These are phyloP conservation scores for Kwoniella dejecticola DNA, from an alignment of 768 basidiomycete species.

Conservation along the genomic window DNA sequence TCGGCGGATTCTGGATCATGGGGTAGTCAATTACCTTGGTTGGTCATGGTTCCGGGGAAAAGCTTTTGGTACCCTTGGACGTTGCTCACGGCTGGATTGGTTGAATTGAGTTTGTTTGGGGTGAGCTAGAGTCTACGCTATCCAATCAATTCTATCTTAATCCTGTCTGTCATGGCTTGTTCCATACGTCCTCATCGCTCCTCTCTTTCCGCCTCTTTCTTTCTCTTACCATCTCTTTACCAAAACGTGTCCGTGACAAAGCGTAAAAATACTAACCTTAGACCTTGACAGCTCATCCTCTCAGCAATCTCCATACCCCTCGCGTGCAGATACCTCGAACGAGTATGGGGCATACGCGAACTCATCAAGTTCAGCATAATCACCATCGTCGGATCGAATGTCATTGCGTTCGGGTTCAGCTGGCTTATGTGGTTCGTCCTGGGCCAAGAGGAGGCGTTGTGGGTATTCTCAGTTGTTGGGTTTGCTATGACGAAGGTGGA, in stretches of 20 bases:
- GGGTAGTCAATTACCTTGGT: constrained; percentile 61
- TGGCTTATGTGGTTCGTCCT: constrained; percentile 73
- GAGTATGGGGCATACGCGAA: constrained; percentile 89
- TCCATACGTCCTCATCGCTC: too few relatives aligned
- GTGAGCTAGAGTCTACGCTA: constrained; percentile 59
- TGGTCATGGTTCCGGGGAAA: constrained; percentile 77
- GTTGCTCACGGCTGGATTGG: constrained; percentile 80
- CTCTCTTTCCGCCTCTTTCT: too few relatives aligned
- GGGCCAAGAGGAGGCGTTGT: constrained; percentile 64
- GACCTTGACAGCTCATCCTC: constrained; percentile 75
- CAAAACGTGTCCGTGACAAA: too few relatives aligned
- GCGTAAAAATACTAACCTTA: too few relatives aligned
- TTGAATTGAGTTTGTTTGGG: constrained; percentile 81
- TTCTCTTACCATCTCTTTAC: too few relatives aligned
- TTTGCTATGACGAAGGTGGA: too few relatives aligned
- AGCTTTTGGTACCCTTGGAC: constrained; percentile 91
- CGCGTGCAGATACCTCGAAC: constrained; percentile 84
- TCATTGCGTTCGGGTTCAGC: constrained; percentile 83
- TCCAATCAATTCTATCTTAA: neutral
- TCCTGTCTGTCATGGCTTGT: neutral
- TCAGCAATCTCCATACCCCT: constrained; percentile 77
- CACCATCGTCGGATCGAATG: constrained; percentile 75
- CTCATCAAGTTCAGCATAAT: constrained; percentile 80
- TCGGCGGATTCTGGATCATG: constrained; percentile 6
- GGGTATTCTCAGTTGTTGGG: too few relatives aligned